These are phyloP conservation scores for Cercospora beticola DNA, from an alignment of 2,329 filamentous ascomycete genomes.

Conservation along the genomic window DNA sequence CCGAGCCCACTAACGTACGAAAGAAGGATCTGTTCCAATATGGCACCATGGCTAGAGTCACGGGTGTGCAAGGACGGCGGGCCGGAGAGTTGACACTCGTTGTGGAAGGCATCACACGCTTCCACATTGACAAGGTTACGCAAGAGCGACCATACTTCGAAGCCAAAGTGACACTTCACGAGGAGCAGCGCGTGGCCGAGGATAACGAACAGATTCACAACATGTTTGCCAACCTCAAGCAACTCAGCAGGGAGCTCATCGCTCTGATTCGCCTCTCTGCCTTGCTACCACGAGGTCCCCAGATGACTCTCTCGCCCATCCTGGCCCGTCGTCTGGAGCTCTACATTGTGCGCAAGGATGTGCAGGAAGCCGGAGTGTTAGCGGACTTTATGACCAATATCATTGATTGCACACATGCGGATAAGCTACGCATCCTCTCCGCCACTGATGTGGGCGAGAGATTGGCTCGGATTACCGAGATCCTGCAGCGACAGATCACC, in stretches of 20 bases:
- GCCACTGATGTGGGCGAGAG: constrained; percentile 75
- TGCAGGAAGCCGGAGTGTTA: constrained; percentile 77
- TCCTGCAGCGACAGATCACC: constrained; percentile 78
- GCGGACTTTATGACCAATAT: constrained; percentile 98
- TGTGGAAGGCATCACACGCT: constrained; percentile 79
- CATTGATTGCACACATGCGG: constrained; percentile 81
- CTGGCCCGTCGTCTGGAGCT: constrained; percentile 82
- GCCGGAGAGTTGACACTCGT: constrained; percentile 70
- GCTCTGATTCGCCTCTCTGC: constrained; percentile 81
- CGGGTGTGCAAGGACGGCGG: constrained; percentile 49
- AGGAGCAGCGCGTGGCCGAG: constrained; percentile 55
- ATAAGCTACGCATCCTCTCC: constrained; percentile 85
- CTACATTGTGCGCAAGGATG: constrained; percentile 78
- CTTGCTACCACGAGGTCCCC: constrained; percentile 69
- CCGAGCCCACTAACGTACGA: constrained; percentile 45
- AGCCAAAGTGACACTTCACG: constrained; percentile 69
- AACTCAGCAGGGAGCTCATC: constrained; percentile 80
- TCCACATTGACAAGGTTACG: constrained; percentile 70
- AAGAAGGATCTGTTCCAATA: constrained; percentile 72
- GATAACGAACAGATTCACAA: constrained; percentile 62
- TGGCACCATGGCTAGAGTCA: constrained; percentile 65
- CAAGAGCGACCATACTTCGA: constrained; percentile 85
- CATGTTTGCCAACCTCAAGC: constrained; percentile 77
- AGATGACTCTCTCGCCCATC: constrained; percentile 72
- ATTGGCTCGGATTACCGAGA: constrained; percentile 76